Conservation (phyloP, 2,329 filamentous ascomycete genomes). For the Beauveria bassiana region DNA sequence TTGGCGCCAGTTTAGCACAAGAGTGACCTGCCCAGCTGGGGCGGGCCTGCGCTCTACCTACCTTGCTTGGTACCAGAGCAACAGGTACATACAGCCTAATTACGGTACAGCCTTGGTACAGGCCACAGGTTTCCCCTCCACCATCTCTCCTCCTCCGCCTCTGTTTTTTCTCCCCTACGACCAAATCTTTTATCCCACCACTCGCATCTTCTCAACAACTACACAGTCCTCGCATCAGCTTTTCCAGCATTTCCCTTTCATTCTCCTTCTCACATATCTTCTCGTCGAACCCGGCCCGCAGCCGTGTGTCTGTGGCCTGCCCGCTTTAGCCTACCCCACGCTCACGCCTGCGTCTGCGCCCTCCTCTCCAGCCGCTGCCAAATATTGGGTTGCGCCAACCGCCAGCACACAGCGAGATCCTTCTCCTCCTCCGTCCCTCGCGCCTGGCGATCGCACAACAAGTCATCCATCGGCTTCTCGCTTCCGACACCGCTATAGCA, state of each 20-base stretch:
- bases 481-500: neutral
- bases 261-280: neutral
- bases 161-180: neutral
- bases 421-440: neutral
- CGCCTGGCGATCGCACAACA: neutral
- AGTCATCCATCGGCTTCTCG: neutral
- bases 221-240: neutral
- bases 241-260: neutral
- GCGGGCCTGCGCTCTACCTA: neutral
- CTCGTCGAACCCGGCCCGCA: neutral
- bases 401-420: neutral
- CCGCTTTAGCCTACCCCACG: conserved; percentile 2
- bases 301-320: neutral
- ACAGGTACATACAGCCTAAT: neutral
- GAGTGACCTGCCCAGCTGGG: neutral
- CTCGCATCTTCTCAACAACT: neutral
- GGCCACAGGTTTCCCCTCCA: conserved; percentile 2
- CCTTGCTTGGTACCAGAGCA: neutral
- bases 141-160: neutral
- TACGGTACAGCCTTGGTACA: neutral
- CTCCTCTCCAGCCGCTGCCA: conserved; percentile 9
- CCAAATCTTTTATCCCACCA: neutral
- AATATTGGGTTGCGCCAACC: conserved; percentile 9
- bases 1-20: conserved; percentile 3
- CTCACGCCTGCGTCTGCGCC: conserved; percentile 5